A percentile compares a stretch with the other conserved stretches of the same genome.
Evolutionary conservation across 2,329 filamentous ascomycete genomes (phyloP).

Genomic region (Clarireedia paspali): DNA sequence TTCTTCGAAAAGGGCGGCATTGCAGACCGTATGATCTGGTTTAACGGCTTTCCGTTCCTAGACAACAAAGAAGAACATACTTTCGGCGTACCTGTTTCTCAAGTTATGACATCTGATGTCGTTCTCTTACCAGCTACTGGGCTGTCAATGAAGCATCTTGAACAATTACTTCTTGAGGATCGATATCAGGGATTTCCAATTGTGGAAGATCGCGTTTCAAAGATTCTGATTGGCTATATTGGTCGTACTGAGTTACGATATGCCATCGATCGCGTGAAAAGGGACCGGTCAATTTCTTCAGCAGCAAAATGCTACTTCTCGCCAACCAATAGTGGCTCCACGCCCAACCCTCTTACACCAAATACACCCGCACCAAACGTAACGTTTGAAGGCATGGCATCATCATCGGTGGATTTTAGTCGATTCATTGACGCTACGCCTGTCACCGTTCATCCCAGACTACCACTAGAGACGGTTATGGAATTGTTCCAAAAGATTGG

Average conservation of each 20-base stretch:
- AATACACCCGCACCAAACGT: slow-evolving; percentile 18
- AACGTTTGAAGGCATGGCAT: slow-evolving; percentile 54
- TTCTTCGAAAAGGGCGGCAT: slow-evolving; percentile 94
- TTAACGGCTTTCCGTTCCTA: slow-evolving; percentile 92
- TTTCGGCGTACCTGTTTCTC: slow-evolving; percentile 87
- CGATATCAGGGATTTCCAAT: slow-evolving; percentile 91
- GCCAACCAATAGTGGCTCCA: slow-evolving; percentile 37
- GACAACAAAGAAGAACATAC: slow-evolving; percentile 98
- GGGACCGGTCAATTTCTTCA: slow-evolving; percentile 56
- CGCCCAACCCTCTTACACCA: slow-evolving; percentile 22
- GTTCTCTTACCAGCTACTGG: slow-evolving; percentile 68
- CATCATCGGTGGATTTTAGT: slow-evolving; percentile 66
- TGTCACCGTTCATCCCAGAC: slow-evolving; percentile 80
- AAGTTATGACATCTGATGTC: slow-evolving; percentile 76
- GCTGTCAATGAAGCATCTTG: slow-evolving; percentile 67
- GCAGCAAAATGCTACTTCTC: slow-evolving; percentile 67
- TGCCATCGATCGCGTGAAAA: slow-evolving; percentile 72
- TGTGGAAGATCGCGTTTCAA: slow-evolving; percentile 64
- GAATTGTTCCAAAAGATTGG: slow-evolving; percentile 98
- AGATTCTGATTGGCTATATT: slow-evolving; percentile 80
- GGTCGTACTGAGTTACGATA: slow-evolving; percentile 88
- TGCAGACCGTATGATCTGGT: slow-evolving; percentile 97
- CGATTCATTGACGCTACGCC: slow-evolving; percentile 86
- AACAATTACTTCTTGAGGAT: slow-evolving; percentile 67
- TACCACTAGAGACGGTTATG: slow-evolving; percentile 95